Percentiles rank a stretch among this genome's conserved stretches.
Conservation (phyloP, 139 green algal genomes). For the Raphidocelis subcapitata region DNA sequence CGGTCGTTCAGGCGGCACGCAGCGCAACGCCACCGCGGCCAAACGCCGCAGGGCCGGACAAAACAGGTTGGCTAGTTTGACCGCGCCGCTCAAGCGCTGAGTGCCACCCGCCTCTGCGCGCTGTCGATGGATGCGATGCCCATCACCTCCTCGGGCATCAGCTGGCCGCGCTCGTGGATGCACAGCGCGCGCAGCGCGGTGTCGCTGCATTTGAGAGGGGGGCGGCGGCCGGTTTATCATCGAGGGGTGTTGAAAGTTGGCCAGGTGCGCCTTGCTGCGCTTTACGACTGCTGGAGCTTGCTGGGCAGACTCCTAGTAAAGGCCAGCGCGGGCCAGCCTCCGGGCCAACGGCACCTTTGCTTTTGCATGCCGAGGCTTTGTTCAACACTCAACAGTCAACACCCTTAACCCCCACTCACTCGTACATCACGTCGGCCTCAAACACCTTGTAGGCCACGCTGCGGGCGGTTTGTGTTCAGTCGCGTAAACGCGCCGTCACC, state of each 20-base stretch:
- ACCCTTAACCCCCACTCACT: neutral
- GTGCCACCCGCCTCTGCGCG: no score
- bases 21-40: no score
- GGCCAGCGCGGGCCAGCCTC: neutral
- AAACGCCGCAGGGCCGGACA: no score
- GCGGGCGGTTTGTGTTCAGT: no score
- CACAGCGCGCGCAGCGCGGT: conserved; percentile 10
- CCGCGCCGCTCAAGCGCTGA: no score
- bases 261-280: neutral
- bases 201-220: conserved; percentile 12
- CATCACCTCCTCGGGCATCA: no score
- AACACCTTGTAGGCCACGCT: neutral
- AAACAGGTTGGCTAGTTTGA: no score
- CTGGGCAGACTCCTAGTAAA: neutral
- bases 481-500: neutral
- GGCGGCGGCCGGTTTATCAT: neutral
- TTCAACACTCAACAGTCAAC: neutral
- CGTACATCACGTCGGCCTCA: neutral
- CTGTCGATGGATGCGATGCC: no score
- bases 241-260: neutral
- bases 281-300: neutral
- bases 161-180: conserved; percentile 14
- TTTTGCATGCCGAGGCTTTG: neutral
- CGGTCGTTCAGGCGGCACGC: no score
- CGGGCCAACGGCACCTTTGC: neutral